These are phyloP conservation scores for Arachis monticola DNA, from an alignment of 331 rosid species.

Conservation along the genomic window DNA sequence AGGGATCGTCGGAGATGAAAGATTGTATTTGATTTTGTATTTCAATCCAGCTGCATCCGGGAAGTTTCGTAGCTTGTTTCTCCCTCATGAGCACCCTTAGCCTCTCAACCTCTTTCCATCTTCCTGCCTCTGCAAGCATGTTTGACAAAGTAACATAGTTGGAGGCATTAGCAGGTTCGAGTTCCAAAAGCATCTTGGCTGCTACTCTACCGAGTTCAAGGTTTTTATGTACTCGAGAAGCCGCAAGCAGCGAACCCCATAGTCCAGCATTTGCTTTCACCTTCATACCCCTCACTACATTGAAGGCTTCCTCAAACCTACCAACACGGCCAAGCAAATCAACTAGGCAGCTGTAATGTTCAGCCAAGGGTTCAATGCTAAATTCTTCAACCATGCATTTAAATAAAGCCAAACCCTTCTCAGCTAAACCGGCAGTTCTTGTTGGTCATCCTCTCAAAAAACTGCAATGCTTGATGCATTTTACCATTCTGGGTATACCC, in stretches of 20 bases:
- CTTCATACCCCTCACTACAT: conserved; percentile 48
- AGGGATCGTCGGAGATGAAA: conserved; percentile 48
- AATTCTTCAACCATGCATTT: conserved; percentile 56
- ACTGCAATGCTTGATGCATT: conserved; percentile 47
- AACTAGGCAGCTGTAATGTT: conserved; percentile 57
- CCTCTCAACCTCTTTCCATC: conserved; percentile 61
- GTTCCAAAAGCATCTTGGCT: conserved; percentile 53
- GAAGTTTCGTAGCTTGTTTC: conserved; percentile 48
- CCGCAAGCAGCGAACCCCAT: conserved; percentile 62
- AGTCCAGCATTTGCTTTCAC: conserved; percentile 55
- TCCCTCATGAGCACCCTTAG: conserved; percentile 54
- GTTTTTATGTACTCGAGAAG: conserved; percentile 51
- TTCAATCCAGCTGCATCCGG: conserved; percentile 65
- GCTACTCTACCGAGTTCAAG: conserved; percentile 52
- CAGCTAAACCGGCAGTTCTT: conserved; percentile 47
- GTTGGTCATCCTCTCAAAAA: conserved; percentile 48
- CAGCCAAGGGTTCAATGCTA: conserved; percentile 51
- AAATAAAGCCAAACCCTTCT: conserved; percentile 49
- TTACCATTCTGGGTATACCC: conserved; percentile 56
- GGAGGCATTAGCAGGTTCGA: conserved; percentile 55
- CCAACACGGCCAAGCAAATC: conserved; percentile 60
- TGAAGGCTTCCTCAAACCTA: conserved; percentile 55
- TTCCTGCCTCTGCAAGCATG: conserved; percentile 57
- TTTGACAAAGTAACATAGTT: conserved; percentile 56
- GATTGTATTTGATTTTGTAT: conserved; percentile 45